These are phyloP conservation scores for Prunus padus DNA, from an alignment of 306 rosid species.

Conservation along the genomic window DNA sequence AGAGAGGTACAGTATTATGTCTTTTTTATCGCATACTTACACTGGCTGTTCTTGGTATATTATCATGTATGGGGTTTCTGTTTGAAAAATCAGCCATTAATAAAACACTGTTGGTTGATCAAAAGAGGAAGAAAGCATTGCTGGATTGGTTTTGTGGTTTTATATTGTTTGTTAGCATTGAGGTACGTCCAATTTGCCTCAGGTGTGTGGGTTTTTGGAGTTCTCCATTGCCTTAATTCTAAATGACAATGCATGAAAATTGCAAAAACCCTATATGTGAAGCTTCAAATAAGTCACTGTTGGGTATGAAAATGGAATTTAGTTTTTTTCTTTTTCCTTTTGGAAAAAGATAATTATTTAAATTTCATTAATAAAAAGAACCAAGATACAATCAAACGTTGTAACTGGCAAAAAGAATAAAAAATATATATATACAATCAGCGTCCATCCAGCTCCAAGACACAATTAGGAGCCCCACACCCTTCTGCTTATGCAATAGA, in stretches of 20 bases:
- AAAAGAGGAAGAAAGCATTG: background rate
- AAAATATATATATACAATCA: background rate
- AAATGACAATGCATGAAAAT: too few species aligned
- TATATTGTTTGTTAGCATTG: background rate
- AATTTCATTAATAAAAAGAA: background rate
- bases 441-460: background rate
- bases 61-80: background rate
- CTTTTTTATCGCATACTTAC: background rate
- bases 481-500: background rate
- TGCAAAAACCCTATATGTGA: too few species aligned
- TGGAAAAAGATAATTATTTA: background rate
- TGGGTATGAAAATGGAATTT: background rate
- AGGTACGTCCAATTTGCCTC: background rate
- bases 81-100: background rate
- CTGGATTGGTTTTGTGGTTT: background rate
- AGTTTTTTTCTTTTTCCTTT: background rate
- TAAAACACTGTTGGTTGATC: background rate
- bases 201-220: background rate
- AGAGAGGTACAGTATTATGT: background rate
- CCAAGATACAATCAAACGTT: background rate
- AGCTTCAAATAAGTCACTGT: too few species aligned
- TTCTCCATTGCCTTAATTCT: background rate
- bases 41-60: conserved; percentile 10
- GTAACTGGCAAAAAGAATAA: too few species aligned
- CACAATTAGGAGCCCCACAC: background rate